Evolutionary conservation across 192 early-diverging fungal species (phyloP), one percentile per base, ranked within the genome.

Genomic region (Coemansia javaensis): DNA sequence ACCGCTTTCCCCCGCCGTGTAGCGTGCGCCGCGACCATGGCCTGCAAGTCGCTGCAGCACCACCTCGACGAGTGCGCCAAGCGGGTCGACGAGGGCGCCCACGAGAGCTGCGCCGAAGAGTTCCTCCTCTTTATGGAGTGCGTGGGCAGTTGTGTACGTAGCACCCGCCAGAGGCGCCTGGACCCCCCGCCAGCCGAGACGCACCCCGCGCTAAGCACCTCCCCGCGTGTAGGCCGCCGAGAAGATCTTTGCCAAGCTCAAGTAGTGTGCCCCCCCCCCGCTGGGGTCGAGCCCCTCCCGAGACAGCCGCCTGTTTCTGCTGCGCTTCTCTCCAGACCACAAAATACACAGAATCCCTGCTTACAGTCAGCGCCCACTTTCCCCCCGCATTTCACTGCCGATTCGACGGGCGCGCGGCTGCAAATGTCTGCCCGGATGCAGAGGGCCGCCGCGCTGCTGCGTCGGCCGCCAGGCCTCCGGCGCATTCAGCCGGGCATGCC

Each of bases 81-180:
- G 39, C 84, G 87, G 59, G 87, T 90, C 24, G 83, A 86, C 44
- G 71, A 83, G 5, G 85, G 82, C 40, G 80, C 85, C 15, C 64
- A 77, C 20, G 87, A 90, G 75, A 81, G 73, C 77, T 90, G 87
- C 49, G 77, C 76, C 47, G 87, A 90, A 55, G 87, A 90, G 73
- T 60, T 90, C 47, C 82, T 86, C 56, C 87, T 87, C 77, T 82
- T 90, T 56, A 66, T 87, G 77, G 84, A 90, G 77, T 86, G 85
- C 60, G 85, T 84, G 37, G 83, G 86, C 65, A 54, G 81, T 40
- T 89, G 87, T 66, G 86, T 88, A 86, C 82, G 84, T 88, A 31
- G 14, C 28, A 44, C 17, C 13, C 11, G 37, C 2, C 13, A 39
- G 2, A 9, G 5, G 5, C 10, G 28, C 28, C 28, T 30, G 28